These are phyloP conservation scores for Phtheirospermum japonicum DNA, from an alignment of 257 asterid species.

Conservation along the genomic window DNA sequence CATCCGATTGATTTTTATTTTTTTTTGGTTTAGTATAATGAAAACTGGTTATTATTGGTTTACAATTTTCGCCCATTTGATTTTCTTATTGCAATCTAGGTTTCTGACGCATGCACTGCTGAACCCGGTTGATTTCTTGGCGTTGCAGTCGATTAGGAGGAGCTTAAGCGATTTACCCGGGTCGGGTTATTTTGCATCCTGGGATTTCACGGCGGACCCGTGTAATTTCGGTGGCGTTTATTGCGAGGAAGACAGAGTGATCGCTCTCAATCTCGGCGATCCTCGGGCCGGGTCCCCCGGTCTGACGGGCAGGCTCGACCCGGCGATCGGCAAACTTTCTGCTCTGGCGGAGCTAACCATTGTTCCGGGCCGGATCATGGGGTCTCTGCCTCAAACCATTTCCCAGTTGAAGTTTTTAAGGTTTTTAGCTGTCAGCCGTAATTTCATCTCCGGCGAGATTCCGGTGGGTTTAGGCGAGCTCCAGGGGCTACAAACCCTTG, in stretches of 20 bases:
- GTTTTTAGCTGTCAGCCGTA: slow-evolving; percentile 72
- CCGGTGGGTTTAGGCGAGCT: slow-evolving; percentile 64
- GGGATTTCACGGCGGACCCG: slow-evolving; percentile 98
- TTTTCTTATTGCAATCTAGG: slow-evolving; percentile 23
- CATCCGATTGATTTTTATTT: background rate
- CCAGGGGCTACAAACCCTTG: slow-evolving; percentile 58
- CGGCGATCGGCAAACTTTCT: slow-evolving; percentile 76
- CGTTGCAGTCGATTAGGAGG: slow-evolving; percentile 68
- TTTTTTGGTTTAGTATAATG: slow-evolving; percentile 13
- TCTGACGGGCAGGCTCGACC: slow-evolving; percentile 67
- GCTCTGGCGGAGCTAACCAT: slow-evolving; percentile 67
- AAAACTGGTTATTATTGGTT: background rate
- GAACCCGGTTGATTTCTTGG: slow-evolving; percentile 83
- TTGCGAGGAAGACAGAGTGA: slow-evolving; percentile 65
- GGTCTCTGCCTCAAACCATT: slow-evolving; percentile 59
- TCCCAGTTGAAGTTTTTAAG: slow-evolving; percentile 58
- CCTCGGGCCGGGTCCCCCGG: slow-evolving; percentile 94
- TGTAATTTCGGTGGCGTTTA: slow-evolving; percentile 73
- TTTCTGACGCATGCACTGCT: slow-evolving; percentile 43
- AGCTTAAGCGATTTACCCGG: slow-evolving; percentile 75
- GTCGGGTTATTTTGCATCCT: slow-evolving; percentile 61
- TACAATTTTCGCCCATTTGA: slow-evolving; percentile 15
- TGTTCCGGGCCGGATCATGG: slow-evolving; percentile 80
- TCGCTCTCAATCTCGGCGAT: slow-evolving; percentile 83
- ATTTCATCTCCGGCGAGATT: slow-evolving; percentile 69